Percentiles rank a stretch among this genome's conserved stretches.
Evolutionary conservation across 331 rosid genomes (phyloP).

Genomic region (Malus hybrid): DNA sequence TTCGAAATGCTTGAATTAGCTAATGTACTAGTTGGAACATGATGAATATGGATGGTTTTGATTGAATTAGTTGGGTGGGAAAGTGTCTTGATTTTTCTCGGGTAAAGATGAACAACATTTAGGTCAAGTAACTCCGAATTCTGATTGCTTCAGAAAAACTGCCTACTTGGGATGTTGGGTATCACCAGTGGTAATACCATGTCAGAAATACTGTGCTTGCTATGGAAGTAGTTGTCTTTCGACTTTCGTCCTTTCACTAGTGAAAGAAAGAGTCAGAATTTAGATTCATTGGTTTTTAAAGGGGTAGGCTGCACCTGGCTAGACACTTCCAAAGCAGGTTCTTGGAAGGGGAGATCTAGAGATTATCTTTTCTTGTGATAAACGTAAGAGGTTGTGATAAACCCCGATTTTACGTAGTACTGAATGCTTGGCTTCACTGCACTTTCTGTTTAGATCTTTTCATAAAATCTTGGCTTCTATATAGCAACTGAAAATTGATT

Average conservation of each 20-base stretch:
- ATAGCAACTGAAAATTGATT: not conserved
- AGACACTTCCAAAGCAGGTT: not conserved
- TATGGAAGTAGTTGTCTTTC: not conserved
- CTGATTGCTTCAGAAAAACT: not conserved
- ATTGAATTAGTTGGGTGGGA: not conserved
- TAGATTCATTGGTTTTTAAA: not conserved
- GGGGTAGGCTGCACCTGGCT: not conserved
- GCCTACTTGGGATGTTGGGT: not conserved
- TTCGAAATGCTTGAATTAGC: not conserved
- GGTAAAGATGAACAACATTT: not conserved
- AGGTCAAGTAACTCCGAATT: not conserved
- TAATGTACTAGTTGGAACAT: not conserved
- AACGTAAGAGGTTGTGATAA: not conserved
- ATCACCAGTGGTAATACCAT: not conserved
- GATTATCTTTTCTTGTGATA: not conserved
- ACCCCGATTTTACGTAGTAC: not conserved
- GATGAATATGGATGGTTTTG: not conserved
- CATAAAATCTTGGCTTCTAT: not conserved
- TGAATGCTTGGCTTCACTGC: not conserved
- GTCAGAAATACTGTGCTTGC: not conserved
- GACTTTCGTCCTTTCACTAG: not conserved
- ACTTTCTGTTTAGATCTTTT: not conserved
- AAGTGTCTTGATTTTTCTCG: slow-evolving; percentile 1
- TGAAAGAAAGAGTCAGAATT: not conserved
- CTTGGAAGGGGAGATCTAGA: not conserved